phyloP scores from a whole-genome alignment of 2,329 filamentous ascomycete species.

The Cercospora nicotianae region DNA sequence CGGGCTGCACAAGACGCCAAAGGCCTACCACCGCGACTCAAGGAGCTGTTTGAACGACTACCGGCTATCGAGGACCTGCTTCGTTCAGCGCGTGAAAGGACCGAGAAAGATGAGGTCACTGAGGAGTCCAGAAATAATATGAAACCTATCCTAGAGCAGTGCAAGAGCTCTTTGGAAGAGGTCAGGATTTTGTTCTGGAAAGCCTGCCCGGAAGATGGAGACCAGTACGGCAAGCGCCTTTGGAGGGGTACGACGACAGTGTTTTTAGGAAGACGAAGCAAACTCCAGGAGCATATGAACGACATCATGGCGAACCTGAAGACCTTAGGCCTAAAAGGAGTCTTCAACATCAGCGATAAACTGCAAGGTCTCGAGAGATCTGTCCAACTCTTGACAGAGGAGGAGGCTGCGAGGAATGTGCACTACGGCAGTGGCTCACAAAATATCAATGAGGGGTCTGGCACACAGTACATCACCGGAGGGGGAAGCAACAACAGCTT shows the following conservation, averaged over 20 bases:
- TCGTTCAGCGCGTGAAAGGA: not conserved
- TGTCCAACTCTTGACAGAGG: not conserved
- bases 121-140: not conserved
- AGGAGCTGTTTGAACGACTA: not conserved
- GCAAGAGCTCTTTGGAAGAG: not conserved
- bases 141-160: not conserved
- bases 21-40: not conserved
- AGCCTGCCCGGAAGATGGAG: not conserved
- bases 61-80: not conserved
- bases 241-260: not conserved
- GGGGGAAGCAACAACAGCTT: not conserved
- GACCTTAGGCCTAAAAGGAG: not conserved
- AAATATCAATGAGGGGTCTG: not conserved
- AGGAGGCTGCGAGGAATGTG: not conserved
- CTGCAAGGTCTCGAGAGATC: not conserved
- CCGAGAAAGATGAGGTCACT: not conserved
- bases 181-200: not conserved
- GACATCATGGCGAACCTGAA: not conserved
- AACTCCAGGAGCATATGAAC: not conserved
- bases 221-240: not conserved
- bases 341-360: not conserved
- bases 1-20: not conserved
- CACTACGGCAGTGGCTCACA: not conserved
- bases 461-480: not conserved
- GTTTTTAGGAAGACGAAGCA: not conserved